A percentile compares a stretch with the other conserved stretches of the same genome.
Conservation (phyloP, 805 yeast genomes). For the Brettanomyces bruxellensis region DNA sequence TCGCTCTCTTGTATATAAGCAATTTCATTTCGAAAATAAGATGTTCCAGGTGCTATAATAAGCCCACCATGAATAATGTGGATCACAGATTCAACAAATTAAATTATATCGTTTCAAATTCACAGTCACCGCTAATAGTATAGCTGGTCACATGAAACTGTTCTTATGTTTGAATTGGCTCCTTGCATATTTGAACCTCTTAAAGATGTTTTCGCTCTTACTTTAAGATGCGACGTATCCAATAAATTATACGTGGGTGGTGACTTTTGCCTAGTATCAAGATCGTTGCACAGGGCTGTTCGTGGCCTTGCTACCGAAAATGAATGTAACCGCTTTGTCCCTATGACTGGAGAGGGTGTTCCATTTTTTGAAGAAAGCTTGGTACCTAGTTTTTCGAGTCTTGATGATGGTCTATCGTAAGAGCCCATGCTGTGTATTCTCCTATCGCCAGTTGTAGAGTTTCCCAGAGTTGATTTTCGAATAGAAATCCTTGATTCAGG, state of each 20-base stretch:
- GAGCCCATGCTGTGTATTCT: background rate
- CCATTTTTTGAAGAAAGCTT: slow-evolving; percentile 7
- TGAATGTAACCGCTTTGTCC: background rate
- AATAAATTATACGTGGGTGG: background rate
- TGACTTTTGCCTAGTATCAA: background rate
- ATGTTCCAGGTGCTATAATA: no score
- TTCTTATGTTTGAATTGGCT: background rate
- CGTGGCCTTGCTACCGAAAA: background rate
- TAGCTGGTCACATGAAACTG: background rate
- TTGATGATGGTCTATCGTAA: slow-evolving; percentile 6
- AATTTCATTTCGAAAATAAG: background rate
- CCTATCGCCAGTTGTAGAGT: background rate
- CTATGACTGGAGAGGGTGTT: slow-evolving; percentile 6
- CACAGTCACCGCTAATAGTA: background rate
- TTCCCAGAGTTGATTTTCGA: slow-evolving; percentile 9
- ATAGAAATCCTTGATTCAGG: slow-evolving; percentile 18
- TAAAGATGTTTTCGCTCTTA: background rate
- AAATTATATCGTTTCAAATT: no score
- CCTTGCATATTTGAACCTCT: no score
- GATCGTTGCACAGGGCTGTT: background rate
- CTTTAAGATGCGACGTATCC: background rate
- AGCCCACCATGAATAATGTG: no score
- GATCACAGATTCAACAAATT: no score
- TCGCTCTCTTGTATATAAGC: background rate
- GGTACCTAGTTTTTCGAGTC: slow-evolving; percentile 6